Evolutionary conservation across 352 stramenopile genomes (phyloP).

Genomic region (Pythium diclinum): DNA sequence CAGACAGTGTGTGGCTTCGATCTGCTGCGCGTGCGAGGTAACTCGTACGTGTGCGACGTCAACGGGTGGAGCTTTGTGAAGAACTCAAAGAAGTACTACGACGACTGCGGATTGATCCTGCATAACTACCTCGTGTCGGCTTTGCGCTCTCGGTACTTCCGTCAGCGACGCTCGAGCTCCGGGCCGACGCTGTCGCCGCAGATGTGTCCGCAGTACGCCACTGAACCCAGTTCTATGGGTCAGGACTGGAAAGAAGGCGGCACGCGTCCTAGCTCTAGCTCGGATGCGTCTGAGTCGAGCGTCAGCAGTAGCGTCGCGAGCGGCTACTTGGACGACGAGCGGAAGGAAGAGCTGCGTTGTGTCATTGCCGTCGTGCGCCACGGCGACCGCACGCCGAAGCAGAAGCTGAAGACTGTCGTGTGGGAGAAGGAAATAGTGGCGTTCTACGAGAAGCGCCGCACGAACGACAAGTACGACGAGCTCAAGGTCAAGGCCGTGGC

Average conservation of each 20-base stretch:
- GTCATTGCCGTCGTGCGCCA: constrained; percentile 99
- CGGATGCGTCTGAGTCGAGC: constrained; percentile 67
- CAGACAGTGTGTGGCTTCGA: constrained; percentile 99
- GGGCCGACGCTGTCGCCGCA: constrained; percentile 38
- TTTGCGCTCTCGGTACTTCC: constrained; percentile 76
- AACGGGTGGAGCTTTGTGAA: constrained; percentile 99
- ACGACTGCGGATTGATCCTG: constrained; percentile 96
- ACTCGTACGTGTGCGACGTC: constrained; percentile 98
- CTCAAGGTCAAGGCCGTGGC: constrained; percentile 82
- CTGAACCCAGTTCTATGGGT: constrained; percentile 31
- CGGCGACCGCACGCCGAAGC: constrained; percentile 98
- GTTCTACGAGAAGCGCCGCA: constrained; percentile 73
- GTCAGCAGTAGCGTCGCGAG: constrained; percentile 60
- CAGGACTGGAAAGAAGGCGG: constrained; percentile 28
- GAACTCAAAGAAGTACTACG: constrained; percentile 98
- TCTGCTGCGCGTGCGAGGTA: constrained; percentile 91
- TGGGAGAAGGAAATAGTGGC: constrained; percentile 83
- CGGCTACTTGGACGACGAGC: constrained; percentile 55
- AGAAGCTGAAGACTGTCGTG: constrained; percentile 97
- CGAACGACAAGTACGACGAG: constrained; percentile 77
- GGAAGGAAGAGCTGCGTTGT: constrained; percentile 96
- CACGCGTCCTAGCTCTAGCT: constrained; percentile 53
- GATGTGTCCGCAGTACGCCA: constrained; percentile 81
- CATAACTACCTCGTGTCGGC: constrained; percentile 87
- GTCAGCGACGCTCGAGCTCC: constrained; percentile 60